A percentile compares a stretch with the other conserved stretches of the same genome.
Conservation (phyloP, 2,329 filamentous ascomycete species). For the Sordariomycetes sp. region DNA sequence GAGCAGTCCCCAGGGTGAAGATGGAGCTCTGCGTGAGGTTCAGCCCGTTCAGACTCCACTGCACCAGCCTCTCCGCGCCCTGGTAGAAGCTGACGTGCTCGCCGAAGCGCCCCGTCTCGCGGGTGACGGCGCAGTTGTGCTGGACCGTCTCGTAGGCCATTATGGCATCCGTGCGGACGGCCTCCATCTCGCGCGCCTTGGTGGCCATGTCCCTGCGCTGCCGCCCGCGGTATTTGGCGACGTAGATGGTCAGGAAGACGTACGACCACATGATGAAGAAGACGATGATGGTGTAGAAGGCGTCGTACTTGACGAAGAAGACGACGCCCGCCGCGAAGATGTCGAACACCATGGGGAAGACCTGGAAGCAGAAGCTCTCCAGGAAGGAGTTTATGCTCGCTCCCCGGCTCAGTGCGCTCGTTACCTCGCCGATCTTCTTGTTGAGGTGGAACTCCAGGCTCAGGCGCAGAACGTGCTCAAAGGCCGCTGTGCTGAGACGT, state of each 20-base stretch:
- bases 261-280: constrained; percentile 91
- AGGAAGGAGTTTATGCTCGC: constrained; percentile 94
- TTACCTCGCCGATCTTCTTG: constrained; percentile 91
- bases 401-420: constrained; percentile 95
- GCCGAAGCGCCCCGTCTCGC: constrained; percentile 67
- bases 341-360: constrained; percentile 90
- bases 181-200: constrained; percentile 87
- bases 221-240: constrained; percentile 87
- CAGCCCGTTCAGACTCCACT: constrained; percentile 69
- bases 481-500: constrained; percentile 86
- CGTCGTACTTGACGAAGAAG: constrained; percentile 54
- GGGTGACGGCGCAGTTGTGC: constrained; percentile 78
- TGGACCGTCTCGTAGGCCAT: constrained; percentile 94
- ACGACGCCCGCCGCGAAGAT: constrained; percentile 70
- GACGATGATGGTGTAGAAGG: constrained; percentile 84
- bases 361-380: constrained; percentile 92
- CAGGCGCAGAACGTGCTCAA: constrained; percentile 92
- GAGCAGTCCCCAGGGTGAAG: constrained; percentile 67
- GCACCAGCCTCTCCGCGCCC: constrained; percentile 64
- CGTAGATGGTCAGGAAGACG: constrained; percentile 89
- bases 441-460: constrained; percentile 94
- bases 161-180: constrained; percentile 97
- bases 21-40: constrained; percentile 74
- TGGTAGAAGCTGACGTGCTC: constrained; percentile 64
- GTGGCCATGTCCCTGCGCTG: constrained; percentile 92